Base-by-base conservation (phyloP, 176 grass and related monocot genomes). In the Triticum timopheevii region DNA sequence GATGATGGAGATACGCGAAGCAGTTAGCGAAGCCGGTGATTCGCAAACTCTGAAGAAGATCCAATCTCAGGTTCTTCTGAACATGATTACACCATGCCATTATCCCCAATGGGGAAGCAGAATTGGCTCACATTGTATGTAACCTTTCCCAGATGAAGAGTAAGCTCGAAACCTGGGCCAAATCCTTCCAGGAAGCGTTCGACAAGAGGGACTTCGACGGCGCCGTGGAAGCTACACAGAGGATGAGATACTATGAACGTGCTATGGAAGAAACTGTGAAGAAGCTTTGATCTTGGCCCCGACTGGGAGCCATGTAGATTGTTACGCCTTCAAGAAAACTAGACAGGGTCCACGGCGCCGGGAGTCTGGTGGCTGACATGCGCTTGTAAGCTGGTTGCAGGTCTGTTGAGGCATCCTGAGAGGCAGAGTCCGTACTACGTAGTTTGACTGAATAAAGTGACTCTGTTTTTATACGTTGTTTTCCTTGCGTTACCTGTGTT, bases 1-100 rank as follows among this genome's bases (percentile, higher is more conserved):
- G 93, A 98, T 96, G 93, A 88, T 98, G 96, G 96, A 96, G 80
- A 90, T 96, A 27, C 88, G 92, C 16, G 93, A 98, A 94, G 84
- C 90, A 31, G 92, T 98, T 73, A 93, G 76, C 22, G 92, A 98
- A 25, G 90, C 93, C 49, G 84, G 63, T 78, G 88, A 95, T 81
- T 86, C 90, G 38, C 11, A 92, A 71, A 75, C 90, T 33, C 86
- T 98, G 75, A 82, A 91, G 61, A 72, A 91, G 71, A 90, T 96
- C 77, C 81, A 96, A 80, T 88, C 82, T 86, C 83, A 98, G 93
- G 96, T 98, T 82, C 69, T 28, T 31, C 34, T 76, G 22, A 36
- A 61, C 70, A 74, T 13, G 16, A n/a, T 49, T 38, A 42, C 13
- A 31, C 30, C 6, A 20, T 40, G 40, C 16, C 15, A 10, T 67